Conservation (phyloP, 352 stramenopile species). For the Phytopythium boreale region DNA sequence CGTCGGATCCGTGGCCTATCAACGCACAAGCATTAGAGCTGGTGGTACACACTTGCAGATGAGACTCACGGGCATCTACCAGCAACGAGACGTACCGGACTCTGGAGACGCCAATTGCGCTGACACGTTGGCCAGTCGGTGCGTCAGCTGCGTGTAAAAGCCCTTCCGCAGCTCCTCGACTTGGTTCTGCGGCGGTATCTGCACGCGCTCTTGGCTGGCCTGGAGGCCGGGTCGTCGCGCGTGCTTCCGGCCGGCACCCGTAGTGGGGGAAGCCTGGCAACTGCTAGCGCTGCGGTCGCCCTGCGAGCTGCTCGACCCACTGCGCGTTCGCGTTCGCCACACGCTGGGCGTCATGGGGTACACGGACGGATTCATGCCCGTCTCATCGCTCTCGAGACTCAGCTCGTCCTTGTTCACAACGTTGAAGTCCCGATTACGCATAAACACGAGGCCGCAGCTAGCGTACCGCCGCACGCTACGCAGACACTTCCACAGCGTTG, state of each 20-base stretch:
- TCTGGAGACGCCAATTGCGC: slow-evolving; percentile 15
- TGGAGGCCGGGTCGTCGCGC: slow-evolving; percentile 39
- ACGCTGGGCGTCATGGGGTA: slow-evolving; percentile 34
- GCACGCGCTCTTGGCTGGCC: slow-evolving; percentile 62
- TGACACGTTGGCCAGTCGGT: slow-evolving; percentile 37
- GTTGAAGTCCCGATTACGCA: slow-evolving; percentile 59
- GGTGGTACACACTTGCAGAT: background rate
- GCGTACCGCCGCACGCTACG: slow-evolving; percentile 79
- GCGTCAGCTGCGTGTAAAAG: slow-evolving; percentile 62
- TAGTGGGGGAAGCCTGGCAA: slow-evolving; percentile 30
- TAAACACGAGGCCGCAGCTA: slow-evolving; percentile 73
- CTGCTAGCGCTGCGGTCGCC: slow-evolving; percentile 34
- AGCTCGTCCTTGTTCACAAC: slow-evolving; percentile 67
- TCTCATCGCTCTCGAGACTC: slow-evolving; percentile 33
- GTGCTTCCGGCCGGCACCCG: slow-evolving; percentile 17
- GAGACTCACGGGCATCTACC: background rate
- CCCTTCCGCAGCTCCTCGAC: slow-evolving; percentile 53
- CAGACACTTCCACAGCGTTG: slow-evolving; percentile 70
- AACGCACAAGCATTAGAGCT: background rate
- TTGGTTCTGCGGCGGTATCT: slow-evolving; percentile 49
- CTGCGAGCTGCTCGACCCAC: slow-evolving; percentile 37
- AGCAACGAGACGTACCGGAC: slow-evolving; percentile 5
- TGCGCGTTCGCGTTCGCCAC: slow-evolving; percentile 46
- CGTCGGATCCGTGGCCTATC: background rate
- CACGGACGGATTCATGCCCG: slow-evolving; percentile 22